Evolutionary conservation across 2,329 filamentous ascomycete genomes (phyloP), one percentile per base, ranked within the genome.

Genomic region (Fusarium begoniae): DNA sequence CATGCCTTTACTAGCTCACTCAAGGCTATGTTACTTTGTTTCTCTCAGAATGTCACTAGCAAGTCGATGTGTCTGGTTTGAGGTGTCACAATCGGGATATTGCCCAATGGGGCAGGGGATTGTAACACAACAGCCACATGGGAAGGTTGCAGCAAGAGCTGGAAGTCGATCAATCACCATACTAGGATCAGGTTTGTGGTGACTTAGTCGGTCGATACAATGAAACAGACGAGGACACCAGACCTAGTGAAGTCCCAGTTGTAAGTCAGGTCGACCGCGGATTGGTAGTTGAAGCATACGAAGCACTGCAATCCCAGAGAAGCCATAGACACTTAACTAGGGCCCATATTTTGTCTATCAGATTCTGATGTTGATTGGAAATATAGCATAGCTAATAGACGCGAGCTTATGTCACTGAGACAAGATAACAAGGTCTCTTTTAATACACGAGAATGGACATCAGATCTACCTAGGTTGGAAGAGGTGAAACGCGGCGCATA

Each of bases 41-140:
- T 56, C 47, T 61, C 65, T 63, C 50, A 61, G 15, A 24, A 26
- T 22, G 30, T 45, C 45, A 54, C 66, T 65, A 57, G 41, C 43
- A 58, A 37, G 45, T 70, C 44, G 65, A 74, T 69, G 53, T 63
- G 57, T 72, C 60, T 69, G 38, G 50, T 69, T 66, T 35, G 30
- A 53, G 71, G 71, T 72, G 66, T 63, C 64, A 66, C 65, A 70
- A 66, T 69, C 51, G 63, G 47, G 48, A 47, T 60, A 60, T 66
- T 63, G 50, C 67, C 72, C 74, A 77, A 78, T 75, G 40, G 50
- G 66, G 67, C 61, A 70, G 54, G 20, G 51, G 44, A 57, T 59
- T 63, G 54, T 56, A 66, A 62, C 54, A 70, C 66, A 62, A 48
- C 54, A 74, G 63, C 56, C 61, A 72, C 54, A 66, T 55, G 55